Conservation (phyloP, 352 stramenopile genomes). For the Globisporangium cystogenes region DNA sequence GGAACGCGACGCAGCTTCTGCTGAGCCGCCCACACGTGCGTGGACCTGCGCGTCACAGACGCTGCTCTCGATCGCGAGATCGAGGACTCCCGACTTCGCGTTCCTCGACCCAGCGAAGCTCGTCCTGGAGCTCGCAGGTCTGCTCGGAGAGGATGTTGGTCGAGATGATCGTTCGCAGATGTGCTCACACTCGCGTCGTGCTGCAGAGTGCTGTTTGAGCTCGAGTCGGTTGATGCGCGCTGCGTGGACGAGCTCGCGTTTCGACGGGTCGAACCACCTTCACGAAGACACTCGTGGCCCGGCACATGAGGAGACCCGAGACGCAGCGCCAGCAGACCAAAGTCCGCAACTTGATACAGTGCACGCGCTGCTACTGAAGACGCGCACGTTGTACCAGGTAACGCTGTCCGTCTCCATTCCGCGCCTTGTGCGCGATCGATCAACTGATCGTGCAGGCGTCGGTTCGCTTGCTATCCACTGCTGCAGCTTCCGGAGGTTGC, state of each 20-base stretch:
- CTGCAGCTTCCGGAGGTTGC: slow-evolving; percentile 23
- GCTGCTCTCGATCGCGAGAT: slow-evolving; percentile 24
- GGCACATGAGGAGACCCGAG: neutral
- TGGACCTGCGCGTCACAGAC: slow-evolving; percentile 12
- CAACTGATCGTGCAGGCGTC: too few relatives aligned
- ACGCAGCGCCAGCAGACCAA: neutral
- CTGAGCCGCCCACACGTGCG: neutral
- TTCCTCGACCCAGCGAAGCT: slow-evolving; percentile 31
- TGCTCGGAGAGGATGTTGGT: neutral
- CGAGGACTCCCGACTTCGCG: slow-evolving; percentile 40
- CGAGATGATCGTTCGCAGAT: neutral
- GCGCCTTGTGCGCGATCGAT: neutral
- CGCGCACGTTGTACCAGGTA: slow-evolving; percentile 34
- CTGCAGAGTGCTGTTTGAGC: slow-evolving; percentile 21
- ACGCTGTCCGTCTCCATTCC: neutral
- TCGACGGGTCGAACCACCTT: slow-evolving; percentile 1
- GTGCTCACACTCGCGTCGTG: neutral
- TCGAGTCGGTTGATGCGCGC: slow-evolving; percentile 25
- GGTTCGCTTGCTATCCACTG: neutral
- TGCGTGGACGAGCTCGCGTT: slow-evolving; percentile 17
- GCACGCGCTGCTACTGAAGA: slow-evolving; percentile 13
- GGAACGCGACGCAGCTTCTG: neutral
- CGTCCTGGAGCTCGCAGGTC: slow-evolving; percentile 34
- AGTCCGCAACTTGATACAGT: neutral
- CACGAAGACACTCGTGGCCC: neutral